Percentiles rank a stretch among this genome's conserved stretches.
Conservation (phyloP, 1,284 basidiomycete species). For the Fistulinella staudtii region DNA sequence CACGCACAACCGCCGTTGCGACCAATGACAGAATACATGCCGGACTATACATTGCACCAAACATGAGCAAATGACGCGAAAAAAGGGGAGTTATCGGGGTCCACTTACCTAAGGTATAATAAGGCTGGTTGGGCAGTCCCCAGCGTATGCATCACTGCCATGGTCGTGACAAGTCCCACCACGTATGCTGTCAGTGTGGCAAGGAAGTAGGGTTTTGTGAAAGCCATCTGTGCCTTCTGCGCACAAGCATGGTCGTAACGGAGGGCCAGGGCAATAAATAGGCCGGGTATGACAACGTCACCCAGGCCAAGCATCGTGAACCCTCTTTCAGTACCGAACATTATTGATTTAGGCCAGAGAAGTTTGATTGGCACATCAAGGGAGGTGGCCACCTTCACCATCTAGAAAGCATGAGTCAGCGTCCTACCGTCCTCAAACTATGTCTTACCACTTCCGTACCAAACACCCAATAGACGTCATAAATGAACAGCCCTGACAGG, state of each 20-base stretch:
- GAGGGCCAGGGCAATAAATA: constrained; percentile 84
- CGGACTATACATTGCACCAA: constrained; percentile 42
- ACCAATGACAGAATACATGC: constrained; percentile 65
- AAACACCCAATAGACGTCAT: constrained; percentile 90
- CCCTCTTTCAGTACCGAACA: constrained; percentile 55
- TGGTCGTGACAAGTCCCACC: constrained; percentile 75
- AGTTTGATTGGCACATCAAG: constrained; percentile 95
- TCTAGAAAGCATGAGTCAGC: constrained; percentile 40
- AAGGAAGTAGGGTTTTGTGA: constrained; percentile 77
- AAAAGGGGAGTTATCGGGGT: neutral
- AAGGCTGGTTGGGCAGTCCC: constrained; percentile 87
- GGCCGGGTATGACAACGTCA: constrained; percentile 88
- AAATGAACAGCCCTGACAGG: constrained; percentile 78
- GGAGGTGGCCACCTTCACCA: constrained; percentile 90
- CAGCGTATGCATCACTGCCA: constrained; percentile 85
- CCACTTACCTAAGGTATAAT: constrained; percentile 81
- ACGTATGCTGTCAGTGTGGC: constrained; percentile 74
- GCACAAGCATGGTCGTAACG: constrained; percentile 76
- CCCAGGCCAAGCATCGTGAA: constrained; percentile 93
- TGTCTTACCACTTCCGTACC: constrained; percentile 70
- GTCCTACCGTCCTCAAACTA: neutral
- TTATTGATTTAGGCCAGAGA: constrained; percentile 74
- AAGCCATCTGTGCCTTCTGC: constrained; percentile 33
- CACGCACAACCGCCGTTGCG: constrained; percentile 46
- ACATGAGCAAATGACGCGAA: constrained; percentile 5